Evolutionary conservation across 1,284 basidiomycete genomes (phyloP), one percentile per base, ranked within the genome.

Genomic region (Coniophora puteana): DNA sequence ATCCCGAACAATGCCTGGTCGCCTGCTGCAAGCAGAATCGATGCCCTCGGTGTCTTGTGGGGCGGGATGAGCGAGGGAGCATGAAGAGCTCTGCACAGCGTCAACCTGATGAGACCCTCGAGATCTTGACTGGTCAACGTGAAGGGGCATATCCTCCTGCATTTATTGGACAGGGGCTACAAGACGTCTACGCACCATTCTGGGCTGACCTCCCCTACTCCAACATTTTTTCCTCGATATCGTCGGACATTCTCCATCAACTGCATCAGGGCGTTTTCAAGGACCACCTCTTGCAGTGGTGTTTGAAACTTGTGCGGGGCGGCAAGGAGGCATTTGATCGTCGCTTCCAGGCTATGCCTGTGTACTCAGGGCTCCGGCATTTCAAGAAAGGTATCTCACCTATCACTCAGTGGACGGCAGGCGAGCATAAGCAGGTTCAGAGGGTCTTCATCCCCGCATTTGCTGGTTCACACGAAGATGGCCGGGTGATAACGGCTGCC

Each of bases 251-350:
- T 17, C 48, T 62, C 2, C 61, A 63, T 38, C 59, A 62, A 36
- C 45, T 62, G 1, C 53, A 63, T 42, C 58, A 64, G 31, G 61
- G 61, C 8, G 49, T 62, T 13, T 54, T 60, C 43, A 60, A 59
- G 37, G 47, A 51, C 32, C 53, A 54, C 6, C 16, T 40, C 8
- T 28, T 40, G 20, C 8, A 26, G 8, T 43, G 41, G 41, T 43
- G 41, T 12, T 13, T 30, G 2, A 10, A 32, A 12, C 30, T 43
- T 8, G 22, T 33, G 1, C n/a, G n/a, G 2, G 26, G 44, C 11
- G 36, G 41, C 2, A 27, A 28, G 11, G 31, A 38, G 3, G 51
- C 49, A 22, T 18, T 55, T 6, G 51, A 55, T 28, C 13, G 20
- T 20, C 46, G 40, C 4, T 45, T 48, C 42, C 36, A 33, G n/a